Base-by-base conservation (phyloP, 768 basidiomycete species). In the Leucogyrophana mollusca region DNA sequence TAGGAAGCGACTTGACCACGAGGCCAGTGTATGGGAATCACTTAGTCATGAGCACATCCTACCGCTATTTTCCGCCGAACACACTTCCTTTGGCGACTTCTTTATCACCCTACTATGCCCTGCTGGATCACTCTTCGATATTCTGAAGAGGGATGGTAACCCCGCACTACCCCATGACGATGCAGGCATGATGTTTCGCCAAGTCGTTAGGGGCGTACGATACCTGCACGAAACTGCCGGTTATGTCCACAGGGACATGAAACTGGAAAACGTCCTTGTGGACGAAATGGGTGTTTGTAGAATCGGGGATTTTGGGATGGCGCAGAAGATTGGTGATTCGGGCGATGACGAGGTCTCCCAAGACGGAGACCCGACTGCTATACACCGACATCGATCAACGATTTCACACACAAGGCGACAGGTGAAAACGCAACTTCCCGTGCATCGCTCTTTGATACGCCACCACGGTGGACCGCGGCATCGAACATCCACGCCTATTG, bases 211-310 rank as follows among this genome's bases (percentile, higher is more conserved):
- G 45, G 91, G 89, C 16, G 66, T 94, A 59, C 77, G 82, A 43
- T 94, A 94, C 68, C 66, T 95, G 60, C 92, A 95, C 64, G 80
- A 85, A 48, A 78, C 79, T 34, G 85, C 82, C 21, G 68, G 76
- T 7, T 80, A 87, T 55, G 87, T 94, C 44, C 95, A 99, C 70
- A 80, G 93, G 56, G 96, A 99, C 69, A 73, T 99, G 65, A 99
- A 99, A 72, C 80, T 96, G 49, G 96, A 98, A 69, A 99, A 99
- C 70, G 83, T 98, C 40, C 80, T 98, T 34, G 84, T 94, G 43
- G 91, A 94, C 64, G 87, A 90, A 61, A 82, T 80, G 73, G 87
- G 90, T 45, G 77, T 84, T n/a, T 93, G 91, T 72, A 82, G 83
- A 59, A 85, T 95, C 24, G 73, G 74, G 35, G 92, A 94, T 68